Evolutionary conservation across 306 rosid genomes (phyloP).

Genomic region (Rosa multiflora): DNA sequence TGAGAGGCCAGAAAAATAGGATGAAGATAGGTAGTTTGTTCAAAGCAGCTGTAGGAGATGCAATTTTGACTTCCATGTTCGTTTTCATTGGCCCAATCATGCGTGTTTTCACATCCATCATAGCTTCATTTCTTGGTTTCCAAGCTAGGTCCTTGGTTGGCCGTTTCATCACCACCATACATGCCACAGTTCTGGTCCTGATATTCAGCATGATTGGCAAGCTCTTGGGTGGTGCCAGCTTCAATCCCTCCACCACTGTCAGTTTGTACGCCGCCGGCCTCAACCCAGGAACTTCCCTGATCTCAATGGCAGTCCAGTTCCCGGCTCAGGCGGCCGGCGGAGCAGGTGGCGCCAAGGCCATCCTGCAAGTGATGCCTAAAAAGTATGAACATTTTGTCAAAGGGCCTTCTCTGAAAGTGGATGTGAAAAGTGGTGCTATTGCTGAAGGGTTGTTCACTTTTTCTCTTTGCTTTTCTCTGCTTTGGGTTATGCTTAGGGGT

Average conservation of each 20-base stretch:
- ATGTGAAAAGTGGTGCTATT: slow-evolving; percentile 49
- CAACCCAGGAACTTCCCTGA: slow-evolving; percentile 23
- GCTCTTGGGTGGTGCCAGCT: slow-evolving; percentile 51
- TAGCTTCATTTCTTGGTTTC: slow-evolving; percentile 33
- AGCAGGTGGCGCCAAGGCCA: slow-evolving; percentile 38
- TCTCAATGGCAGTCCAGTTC: slow-evolving; percentile 40
- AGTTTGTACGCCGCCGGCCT: slow-evolving; percentile 41
- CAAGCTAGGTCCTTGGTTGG: slow-evolving; percentile 31
- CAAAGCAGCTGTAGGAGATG: slow-evolving; percentile 42
- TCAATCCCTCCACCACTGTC: slow-evolving; percentile 44
- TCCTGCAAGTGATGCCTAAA: slow-evolving; percentile 33
- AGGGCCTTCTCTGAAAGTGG: slow-evolving; percentile 65
- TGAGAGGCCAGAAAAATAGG: neutral
- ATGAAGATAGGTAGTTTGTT: slow-evolving; percentile 29
- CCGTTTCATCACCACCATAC: slow-evolving; percentile 41
- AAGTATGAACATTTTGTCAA: slow-evolving; percentile 37
- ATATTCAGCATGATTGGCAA: slow-evolving; percentile 30
- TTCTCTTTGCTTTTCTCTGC: slow-evolving; percentile 37
- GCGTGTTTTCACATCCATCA: slow-evolving; percentile 31
- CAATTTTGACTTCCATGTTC: slow-evolving; percentile 48
- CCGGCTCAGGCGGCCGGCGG: slow-evolving; percentile 57
- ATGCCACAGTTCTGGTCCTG: slow-evolving; percentile 25
- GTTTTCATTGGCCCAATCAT: slow-evolving; percentile 39
- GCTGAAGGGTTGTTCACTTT: slow-evolving; percentile 53
- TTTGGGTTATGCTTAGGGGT: slow-evolving; percentile 42